Evolutionary conservation across 805 yeast species (phyloP), one percentile per base, ranked within the genome.

Genomic region (Wickerhamomyces bisporus): DNA sequence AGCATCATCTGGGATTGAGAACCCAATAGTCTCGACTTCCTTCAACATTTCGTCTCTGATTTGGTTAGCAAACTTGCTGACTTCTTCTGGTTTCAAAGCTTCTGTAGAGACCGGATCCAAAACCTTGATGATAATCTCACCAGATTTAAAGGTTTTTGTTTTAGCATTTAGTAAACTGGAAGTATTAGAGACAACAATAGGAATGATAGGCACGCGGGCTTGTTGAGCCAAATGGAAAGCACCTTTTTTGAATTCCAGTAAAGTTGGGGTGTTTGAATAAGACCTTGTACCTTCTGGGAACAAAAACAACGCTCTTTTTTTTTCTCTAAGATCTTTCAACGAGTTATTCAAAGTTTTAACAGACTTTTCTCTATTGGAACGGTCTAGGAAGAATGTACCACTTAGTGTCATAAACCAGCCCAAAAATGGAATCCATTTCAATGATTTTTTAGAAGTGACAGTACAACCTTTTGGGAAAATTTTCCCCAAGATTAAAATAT

Each of bases 221-320:
- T 88, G 95, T 45, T 85, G 83, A 7, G 99, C 99, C 55, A 93
- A 73, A 62, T 93, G 97, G 79, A 93, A 93, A 0, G 98, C 97
- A 39, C 99, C 99, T 59, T 93, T 93, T 63, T 93, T 93, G 66
- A 93, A 87, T 1, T 95, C 95, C 35, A 87, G 70, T 58, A 93
- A 64, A 4, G 71, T 77, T 35, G 94, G 81, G 26, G 70, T 71
- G 18, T 75, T 62, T 10, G 83, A 64, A 47, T 81, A 84, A 0
- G 97, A 87, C 62, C 99, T 77, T 2, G 98, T 93, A 20, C 99
- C 99, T 63, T 93, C 99, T 19, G 98, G 96, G 70, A 89, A 93
- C 65, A 93, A 78, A 73, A 81, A 93, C 18, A 93, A 71, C 13
- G 83, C 86, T 50, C 89, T 80, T 54, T 79, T 77, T 34, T 79